These are phyloP conservation scores for Kwoniella sp. DNA, from an alignment of 768 basidiomycete species.

Conservation along the genomic window DNA sequence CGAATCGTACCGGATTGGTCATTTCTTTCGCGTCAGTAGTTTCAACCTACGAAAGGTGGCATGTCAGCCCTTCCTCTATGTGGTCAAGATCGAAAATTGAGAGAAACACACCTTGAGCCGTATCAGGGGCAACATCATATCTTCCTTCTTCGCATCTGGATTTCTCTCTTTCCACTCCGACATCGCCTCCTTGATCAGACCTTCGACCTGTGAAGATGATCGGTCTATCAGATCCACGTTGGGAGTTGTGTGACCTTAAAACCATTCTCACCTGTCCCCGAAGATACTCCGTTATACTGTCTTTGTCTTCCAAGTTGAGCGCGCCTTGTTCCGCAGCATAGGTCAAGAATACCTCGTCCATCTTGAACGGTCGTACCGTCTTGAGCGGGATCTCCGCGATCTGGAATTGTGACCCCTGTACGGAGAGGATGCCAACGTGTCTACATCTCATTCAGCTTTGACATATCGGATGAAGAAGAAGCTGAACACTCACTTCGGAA, in stretches of 20 bases:
- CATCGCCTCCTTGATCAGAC: conserved; percentile 63
- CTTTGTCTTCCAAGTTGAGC: conserved; percentile 67
- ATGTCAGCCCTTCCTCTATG: not conserved
- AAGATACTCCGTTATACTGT: conserved; percentile 79
- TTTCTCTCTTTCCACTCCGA: conserved; percentile 46
- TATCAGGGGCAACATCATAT: conserved; percentile 76
- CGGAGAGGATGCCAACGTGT: conserved; percentile 84
- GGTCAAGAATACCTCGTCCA: conserved; percentile 75
- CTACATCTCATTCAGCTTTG: conserved; percentile 58
- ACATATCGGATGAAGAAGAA: not conserved
- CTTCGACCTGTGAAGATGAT: conserved; percentile 65
- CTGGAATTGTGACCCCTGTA: conserved; percentile 85
- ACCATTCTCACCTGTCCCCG: conserved; percentile 64
- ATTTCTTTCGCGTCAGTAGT: conserved; percentile 87
- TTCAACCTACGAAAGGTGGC: conserved; percentile 65
- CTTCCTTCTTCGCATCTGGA: conserved; percentile 20
- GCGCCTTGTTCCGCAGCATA: conserved; percentile 72
- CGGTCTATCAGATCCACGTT: not conserved
- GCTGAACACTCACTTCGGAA: conserved; percentile 71
- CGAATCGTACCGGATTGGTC: conserved; percentile 94
- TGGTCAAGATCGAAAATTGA: too few species aligned
- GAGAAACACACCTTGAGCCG: conserved; percentile 69
- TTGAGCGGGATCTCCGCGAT: conserved; percentile 82
- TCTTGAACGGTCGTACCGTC: conserved; percentile 90
- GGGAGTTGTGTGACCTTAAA: not conserved